Evolutionary conservation across 2,329 filamentous ascomycete species (phyloP).

Genomic region (Neoarthrinium moseri): DNA sequence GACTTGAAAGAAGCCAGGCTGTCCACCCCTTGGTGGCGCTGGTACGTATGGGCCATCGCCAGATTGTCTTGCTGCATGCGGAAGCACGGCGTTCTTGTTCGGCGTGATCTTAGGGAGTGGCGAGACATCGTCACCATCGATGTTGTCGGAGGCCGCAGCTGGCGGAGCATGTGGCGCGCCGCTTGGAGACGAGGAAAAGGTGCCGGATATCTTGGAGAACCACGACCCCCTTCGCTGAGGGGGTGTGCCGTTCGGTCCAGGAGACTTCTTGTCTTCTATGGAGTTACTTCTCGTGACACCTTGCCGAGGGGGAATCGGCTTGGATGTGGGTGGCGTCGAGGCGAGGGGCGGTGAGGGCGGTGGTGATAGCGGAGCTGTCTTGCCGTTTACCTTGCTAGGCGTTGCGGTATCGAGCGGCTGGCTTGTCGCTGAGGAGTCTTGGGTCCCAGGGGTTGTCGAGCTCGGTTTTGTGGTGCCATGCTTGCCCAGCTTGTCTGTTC

Average conservation of each 20-base stretch:
- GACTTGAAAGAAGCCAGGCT: slow-evolving; percentile 76
- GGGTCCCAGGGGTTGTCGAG: slow-evolving; percentile 19
- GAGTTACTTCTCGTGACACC: slow-evolving; percentile 30
- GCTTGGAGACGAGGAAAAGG: slow-evolving; percentile 68
- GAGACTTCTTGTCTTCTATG: slow-evolving; percentile 27
- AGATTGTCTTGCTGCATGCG: slow-evolving; percentile 53
- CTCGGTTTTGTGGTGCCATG: slow-evolving; percentile 17
- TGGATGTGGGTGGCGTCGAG: slow-evolving; percentile 17
- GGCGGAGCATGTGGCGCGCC: slow-evolving; percentile 21
- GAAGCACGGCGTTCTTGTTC: slow-evolving; percentile 58
- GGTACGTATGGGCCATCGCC: slow-evolving; percentile 69
- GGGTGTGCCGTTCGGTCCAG: slow-evolving; percentile 30
- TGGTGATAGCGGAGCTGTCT: slow-evolving; percentile 16
- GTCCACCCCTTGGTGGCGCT: slow-evolving; percentile 67
- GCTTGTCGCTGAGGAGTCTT: slow-evolving; percentile 16
- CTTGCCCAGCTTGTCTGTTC: slow-evolving; percentile 22
- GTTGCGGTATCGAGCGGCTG: slow-evolving; percentile 16
- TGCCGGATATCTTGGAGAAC: slow-evolving; percentile 91
- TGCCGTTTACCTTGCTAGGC: slow-evolving; percentile 23
- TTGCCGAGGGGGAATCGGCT: slow-evolving; percentile 28
- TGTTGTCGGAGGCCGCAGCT: slow-evolving; percentile 28
- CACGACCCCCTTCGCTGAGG: slow-evolving; percentile 71
- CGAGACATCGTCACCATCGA: slow-evolving; percentile 34
- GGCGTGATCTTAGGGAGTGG: slow-evolving; percentile 48
- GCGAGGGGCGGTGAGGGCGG: slow-evolving; percentile 15